Conservation (phyloP, 805 yeast genomes). For the Pichia insulana region DNA sequence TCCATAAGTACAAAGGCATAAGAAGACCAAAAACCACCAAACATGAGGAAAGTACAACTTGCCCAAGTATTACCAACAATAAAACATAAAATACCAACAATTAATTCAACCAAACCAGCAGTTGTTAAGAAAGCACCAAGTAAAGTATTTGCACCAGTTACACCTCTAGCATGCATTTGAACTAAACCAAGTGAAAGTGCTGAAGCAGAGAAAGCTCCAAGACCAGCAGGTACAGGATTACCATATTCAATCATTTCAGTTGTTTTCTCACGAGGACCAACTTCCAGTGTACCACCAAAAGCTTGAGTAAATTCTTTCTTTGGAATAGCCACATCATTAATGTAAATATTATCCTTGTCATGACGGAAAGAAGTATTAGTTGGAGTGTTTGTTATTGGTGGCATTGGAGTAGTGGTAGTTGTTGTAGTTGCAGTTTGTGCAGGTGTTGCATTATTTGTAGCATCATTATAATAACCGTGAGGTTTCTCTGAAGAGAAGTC, state of each 20-base stretch:
- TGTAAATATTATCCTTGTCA: constrained; percentile 33
- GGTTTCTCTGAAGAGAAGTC: too few relatives aligned
- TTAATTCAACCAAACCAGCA: constrained; percentile 41
- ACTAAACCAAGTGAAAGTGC: constrained; percentile 41
- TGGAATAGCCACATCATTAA: constrained; percentile 36
- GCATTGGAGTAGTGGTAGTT: not conserved
- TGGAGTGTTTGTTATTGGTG: constrained; percentile 6
- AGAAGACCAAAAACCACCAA: constrained; percentile 49
- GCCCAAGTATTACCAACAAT: constrained; percentile 48
- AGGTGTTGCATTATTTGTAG: too few relatives aligned
- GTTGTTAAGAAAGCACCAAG: constrained; percentile 40
- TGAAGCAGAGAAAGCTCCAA: constrained; percentile 39
- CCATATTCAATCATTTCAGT: constrained; percentile 23
- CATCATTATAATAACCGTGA: too few relatives aligned
- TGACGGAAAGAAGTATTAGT: constrained; percentile 26
- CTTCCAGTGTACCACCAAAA: constrained; percentile 49
- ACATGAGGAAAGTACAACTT: constrained; percentile 41
- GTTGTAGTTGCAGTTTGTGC: too few relatives aligned
- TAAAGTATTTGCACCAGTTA: constrained; percentile 33
- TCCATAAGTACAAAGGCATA: constrained; percentile 39
- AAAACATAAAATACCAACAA: constrained; percentile 45
- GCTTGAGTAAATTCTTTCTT: constrained; percentile 52
- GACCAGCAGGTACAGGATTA: constrained; percentile 48
- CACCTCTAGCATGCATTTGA: constrained; percentile 39
- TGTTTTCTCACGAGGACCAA: constrained; percentile 30